A percentile compares a stretch with the other conserved stretches of the same genome.
These are phyloP conservation scores for Arachnomyces sp. DNA, from an alignment of 2,329 filamentous ascomycete genomes.

Conservation along the genomic window DNA sequence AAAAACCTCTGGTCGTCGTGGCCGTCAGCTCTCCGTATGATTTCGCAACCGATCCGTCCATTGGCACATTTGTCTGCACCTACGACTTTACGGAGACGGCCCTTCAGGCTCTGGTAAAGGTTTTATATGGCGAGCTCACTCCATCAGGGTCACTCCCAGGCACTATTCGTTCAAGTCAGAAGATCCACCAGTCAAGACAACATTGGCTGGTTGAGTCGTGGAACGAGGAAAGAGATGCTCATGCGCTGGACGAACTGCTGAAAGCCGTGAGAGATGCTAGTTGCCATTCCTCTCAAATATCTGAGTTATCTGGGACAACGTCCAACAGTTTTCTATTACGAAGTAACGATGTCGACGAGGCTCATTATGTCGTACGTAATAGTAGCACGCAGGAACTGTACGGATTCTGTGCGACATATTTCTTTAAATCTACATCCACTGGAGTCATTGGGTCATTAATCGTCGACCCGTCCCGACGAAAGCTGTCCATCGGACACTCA, in stretches of 20 bases:
- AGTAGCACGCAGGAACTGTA: conserved; percentile 87
- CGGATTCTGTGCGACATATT: conserved; percentile 87
- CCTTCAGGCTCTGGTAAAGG: conserved; percentile 73
- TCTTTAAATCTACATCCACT: conserved; percentile 58
- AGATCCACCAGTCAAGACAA: conserved; percentile 78
- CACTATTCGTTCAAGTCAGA: conserved; percentile 78
- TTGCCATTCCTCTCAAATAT: conserved; percentile 54
- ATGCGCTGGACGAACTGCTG: conserved; percentile 68
- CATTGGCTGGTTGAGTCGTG: conserved; percentile 93
- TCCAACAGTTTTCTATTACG: conserved; percentile 70
- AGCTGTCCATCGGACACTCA: conserved; percentile 82
- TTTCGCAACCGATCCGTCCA: conserved; percentile 84
- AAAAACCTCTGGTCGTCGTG: conserved; percentile 84
- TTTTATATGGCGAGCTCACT: conserved; percentile 67
- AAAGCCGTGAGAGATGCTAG: conserved; percentile 57
- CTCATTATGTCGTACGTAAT: conserved; percentile 88
- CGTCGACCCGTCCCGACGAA: conserved; percentile 78
- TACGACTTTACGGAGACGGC: conserved; percentile 95
- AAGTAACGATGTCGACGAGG: conserved; percentile 64
- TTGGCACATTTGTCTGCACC: conserved; percentile 89
- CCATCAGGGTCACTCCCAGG: conserved; percentile 54
- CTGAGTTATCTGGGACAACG: conserved; percentile 60
- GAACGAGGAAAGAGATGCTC: conserved; percentile 67
- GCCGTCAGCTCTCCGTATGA: conserved; percentile 94
- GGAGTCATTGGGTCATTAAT: conserved; percentile 81